Evolutionary conservation across 1,139 yeast species (phyloP), one percentile per base, ranked within the genome.

Genomic region (Candida smagusa): DNA sequence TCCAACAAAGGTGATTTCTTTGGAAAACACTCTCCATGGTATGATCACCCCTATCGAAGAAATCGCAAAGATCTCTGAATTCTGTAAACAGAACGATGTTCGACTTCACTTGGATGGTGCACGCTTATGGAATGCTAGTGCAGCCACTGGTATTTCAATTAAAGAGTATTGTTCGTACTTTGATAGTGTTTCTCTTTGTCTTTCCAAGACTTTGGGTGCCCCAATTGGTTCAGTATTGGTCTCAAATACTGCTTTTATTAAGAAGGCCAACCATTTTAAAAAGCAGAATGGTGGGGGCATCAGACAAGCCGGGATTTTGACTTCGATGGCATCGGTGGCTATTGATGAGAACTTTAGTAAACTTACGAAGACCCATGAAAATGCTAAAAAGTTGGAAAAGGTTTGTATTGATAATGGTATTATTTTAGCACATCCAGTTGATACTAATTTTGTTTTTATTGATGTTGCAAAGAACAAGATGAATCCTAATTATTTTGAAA

Each of bases 271-370:
- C 56, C 95, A 90, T 67, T 84, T 89, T 68, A 83, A 87, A 54
- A 90, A 90, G 61, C 97, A 90, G 65, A 81, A 81, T 54, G 97
- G 97, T 53, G 97, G 97, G 51, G 97, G 97, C 46, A 79, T 90
- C 45, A 77, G 97, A 60, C 97, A 90, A 62, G 74, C 86, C 24
- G 97, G 97, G 44, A 68, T 87, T 62, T 71, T 90, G 59, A 74
- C 95, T 7, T 71, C 80, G 32, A 90, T 92, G 85, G 97, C 96
- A 9, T 63, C 73, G 23, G 74, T 75, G 36, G 95, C 96, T 22
- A 72, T 90, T 41, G 84, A 86, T 44, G 81, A 84, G 47, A 86
- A 85, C 54, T 79, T 86, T 65, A 69, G 77, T 25, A 64, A 76
- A 27, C 74, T 83, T 58, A 62, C 74, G 30, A 54, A 53, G 40